phyloP scores from a whole-genome alignment of 345 rosid genomes.

The Bruguiera parviflora region DNA sequence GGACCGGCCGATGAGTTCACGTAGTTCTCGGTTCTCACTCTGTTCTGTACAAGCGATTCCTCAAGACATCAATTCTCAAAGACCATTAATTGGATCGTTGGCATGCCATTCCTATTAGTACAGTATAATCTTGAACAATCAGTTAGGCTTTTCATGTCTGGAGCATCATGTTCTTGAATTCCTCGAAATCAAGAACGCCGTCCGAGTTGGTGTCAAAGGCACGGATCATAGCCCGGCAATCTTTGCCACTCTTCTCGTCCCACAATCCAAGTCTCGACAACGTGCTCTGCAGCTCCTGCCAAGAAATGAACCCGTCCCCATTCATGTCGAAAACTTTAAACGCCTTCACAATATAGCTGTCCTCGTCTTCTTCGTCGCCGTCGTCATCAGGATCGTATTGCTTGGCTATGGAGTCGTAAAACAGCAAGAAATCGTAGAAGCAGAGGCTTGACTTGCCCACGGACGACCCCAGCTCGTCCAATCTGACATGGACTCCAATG shows the following conservation, averaged over 20 bases:
- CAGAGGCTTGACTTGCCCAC: conserved; percentile 59
- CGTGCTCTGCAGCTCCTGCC: conserved; percentile 67
- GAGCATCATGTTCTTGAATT: conserved; percentile 76
- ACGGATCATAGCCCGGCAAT: conserved; percentile 64
- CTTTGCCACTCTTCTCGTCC: conserved; percentile 49
- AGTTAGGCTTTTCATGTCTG: not conserved
- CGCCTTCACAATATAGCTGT: conserved; percentile 40
- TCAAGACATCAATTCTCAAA: too few relatives aligned
- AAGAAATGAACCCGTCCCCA: conserved; percentile 67
- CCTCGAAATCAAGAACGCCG: conserved; percentile 71
- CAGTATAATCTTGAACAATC: too few relatives aligned
- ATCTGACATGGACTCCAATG: conserved; percentile 35
- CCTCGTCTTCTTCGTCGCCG: conserved; percentile 5
- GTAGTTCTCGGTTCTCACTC: too few relatives aligned
- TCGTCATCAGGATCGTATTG: not conserved
- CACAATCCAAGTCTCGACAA: conserved; percentile 61
- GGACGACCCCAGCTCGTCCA: conserved; percentile 47
- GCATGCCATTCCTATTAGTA: too few relatives aligned
- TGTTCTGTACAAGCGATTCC: too few relatives aligned
- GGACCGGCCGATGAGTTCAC: too few relatives aligned
- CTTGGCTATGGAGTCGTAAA: conserved; percentile 44
- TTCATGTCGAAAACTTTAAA: conserved; percentile 66
- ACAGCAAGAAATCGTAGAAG: conserved; percentile 54
- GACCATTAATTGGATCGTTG: too few relatives aligned
- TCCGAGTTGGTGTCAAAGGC: conserved; percentile 61